Evolutionary conservation across 2,329 filamentous ascomycete species (phyloP).

Genomic region (Fusarium redolens): DNA sequence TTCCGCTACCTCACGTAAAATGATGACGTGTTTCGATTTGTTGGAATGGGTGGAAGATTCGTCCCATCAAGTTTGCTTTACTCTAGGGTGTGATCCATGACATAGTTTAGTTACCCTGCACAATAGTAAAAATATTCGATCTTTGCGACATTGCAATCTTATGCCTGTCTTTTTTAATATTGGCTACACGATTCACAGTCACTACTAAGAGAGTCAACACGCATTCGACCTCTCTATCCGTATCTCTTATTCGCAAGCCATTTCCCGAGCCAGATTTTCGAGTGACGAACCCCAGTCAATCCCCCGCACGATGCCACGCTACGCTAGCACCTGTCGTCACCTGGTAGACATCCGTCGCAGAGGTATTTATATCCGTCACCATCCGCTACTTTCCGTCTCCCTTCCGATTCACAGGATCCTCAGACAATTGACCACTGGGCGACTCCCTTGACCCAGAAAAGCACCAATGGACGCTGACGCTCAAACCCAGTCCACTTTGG

Average conservation of each 20-base stretch:
- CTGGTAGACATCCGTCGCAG: background rate
- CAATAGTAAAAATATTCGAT: background rate
- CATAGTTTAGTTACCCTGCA: background rate
- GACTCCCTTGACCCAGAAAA: accelerated
- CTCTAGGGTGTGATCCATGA: accelerated
- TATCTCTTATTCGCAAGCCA: background rate
- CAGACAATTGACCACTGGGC: background rate
- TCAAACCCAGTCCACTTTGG: background rate
- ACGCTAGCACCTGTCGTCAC: background rate
- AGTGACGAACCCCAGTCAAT: background rate
- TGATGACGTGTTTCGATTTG: background rate
- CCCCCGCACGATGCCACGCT: background rate
- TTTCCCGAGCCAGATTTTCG: background rate
- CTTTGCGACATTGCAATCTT: accelerated
- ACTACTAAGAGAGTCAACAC: background rate
- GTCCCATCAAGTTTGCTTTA: accelerated
- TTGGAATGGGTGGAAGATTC: background rate
- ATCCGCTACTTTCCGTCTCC: background rate
- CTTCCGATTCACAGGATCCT: background rate
- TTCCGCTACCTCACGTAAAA: conserved; percentile 6
- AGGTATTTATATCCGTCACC: background rate
- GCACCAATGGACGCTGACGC: background rate
- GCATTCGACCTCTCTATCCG: accelerated
- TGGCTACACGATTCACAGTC: accelerated
- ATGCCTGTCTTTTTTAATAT: background rate